Evolutionary conservation across 495 filamentous ascomycete species (phyloP).

Genomic region (Daldinia bambusicola): DNA sequence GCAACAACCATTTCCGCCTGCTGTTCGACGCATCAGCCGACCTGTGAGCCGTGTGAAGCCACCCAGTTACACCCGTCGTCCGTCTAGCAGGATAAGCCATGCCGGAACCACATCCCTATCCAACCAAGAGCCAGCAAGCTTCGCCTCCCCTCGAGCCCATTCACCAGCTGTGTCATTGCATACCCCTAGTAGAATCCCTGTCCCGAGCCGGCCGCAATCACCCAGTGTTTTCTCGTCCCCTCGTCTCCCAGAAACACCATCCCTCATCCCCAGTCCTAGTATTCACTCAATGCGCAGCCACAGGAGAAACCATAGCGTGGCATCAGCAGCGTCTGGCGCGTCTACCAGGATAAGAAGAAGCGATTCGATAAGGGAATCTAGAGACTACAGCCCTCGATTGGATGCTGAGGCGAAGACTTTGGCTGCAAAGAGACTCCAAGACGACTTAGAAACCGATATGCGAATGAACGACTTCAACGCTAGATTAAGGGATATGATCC

Average conservation of each 20-base stretch:
- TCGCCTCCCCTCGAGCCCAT: slow-evolving; percentile 59
- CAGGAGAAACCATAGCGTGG: slow-evolving; percentile 49
- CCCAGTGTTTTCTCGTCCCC: slow-evolving; percentile 26
- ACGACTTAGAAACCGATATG: slow-evolving; percentile 81
- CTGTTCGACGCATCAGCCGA: slow-evolving; percentile 50
- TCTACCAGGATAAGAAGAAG: slow-evolving; percentile 33
- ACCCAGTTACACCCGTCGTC: slow-evolving; percentile 38
- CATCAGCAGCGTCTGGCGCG: slow-evolving; percentile 45
- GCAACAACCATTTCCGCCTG: slow-evolving; percentile 34
- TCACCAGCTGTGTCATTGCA: slow-evolving; percentile 37
- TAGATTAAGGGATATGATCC: slow-evolving; percentile 83
- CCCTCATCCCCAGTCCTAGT: slow-evolving; percentile 48
- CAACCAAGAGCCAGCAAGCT: slow-evolving; percentile 61
- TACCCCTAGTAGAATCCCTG: slow-evolving; percentile 55
- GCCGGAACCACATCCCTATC: slow-evolving; percentile 57
- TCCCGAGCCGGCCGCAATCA: slow-evolving; percentile 46
- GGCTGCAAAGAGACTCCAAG: slow-evolving; percentile 70
- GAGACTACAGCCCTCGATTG: slow-evolving; percentile 55
- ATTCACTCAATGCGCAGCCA: slow-evolving; percentile 43
- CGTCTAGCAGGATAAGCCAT: slow-evolving; percentile 55
- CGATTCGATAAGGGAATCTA: slow-evolving; percentile 46
- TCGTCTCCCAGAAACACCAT: slow-evolving; percentile 42
- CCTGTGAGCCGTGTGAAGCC: slow-evolving; percentile 52
- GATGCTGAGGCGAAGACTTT: slow-evolving; percentile 72
- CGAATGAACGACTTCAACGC: slow-evolving; percentile 80